phyloP scores from a whole-genome alignment of 306 rosid genomes.

The Gynostemma pentaphyllum region DNA sequence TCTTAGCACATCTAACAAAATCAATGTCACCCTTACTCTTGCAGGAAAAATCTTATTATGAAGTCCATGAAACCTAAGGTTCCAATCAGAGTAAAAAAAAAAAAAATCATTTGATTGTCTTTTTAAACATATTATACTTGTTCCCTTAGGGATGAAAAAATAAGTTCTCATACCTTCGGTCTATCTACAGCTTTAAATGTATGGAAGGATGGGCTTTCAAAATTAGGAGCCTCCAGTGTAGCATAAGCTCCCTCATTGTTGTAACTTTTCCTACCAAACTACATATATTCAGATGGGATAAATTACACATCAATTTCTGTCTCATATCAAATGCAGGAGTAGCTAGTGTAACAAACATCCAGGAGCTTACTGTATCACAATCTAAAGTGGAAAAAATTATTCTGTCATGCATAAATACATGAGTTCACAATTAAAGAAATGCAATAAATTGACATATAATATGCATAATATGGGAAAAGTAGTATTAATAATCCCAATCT shows the following conservation, averaged over 20 bases:
- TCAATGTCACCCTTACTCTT: neutral
- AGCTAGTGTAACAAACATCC: neutral
- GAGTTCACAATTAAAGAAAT: neutral
- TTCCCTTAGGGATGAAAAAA: slow-evolving; percentile 1
- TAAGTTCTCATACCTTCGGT: slow-evolving; percentile 36
- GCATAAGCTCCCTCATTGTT: slow-evolving; percentile 79
- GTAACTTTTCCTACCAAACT: slow-evolving; percentile 58
- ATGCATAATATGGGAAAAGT: neutral
- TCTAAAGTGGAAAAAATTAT: neutral
- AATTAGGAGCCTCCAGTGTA: slow-evolving; percentile 50
- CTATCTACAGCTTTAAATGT: slow-evolving; percentile 55
- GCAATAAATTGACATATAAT: neutral
- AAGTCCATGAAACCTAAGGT: slow-evolving; percentile 7
- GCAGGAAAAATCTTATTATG: neutral
- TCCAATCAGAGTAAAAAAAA: neutral
- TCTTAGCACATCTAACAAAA: neutral
- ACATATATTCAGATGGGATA: slow-evolving; percentile 17
- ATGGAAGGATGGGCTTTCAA: slow-evolving; percentile 62
- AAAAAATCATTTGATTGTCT: neutral
- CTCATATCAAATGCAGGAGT: neutral
- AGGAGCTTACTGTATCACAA: neutral
- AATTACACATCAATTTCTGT: slow-evolving; percentile 12
- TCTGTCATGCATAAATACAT: neutral
- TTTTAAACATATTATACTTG: neutral
- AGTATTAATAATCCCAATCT: too few relatives aligned